Conservation (phyloP, 305 asterid species). For the Solanum hybrid region DNA sequence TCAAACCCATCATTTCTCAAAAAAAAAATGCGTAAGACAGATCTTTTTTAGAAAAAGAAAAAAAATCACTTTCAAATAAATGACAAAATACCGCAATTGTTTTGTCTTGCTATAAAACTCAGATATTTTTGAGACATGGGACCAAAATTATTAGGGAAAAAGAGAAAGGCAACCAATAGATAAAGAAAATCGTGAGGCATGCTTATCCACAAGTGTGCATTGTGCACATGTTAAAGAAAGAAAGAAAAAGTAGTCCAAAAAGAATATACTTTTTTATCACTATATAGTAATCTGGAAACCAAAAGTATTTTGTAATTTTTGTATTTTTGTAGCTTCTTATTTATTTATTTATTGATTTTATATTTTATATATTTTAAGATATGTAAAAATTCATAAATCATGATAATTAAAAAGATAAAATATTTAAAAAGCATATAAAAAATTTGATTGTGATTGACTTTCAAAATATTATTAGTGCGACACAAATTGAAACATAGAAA, state of each 20-base stretch:
- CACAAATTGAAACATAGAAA: too few relatives aligned
- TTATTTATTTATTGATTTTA: too few relatives aligned
- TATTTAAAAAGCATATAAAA: too few relatives aligned
- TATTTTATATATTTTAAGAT: too few relatives aligned
- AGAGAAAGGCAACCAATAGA: background rate
- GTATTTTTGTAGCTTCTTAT: background rate
- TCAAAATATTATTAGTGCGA: too few relatives aligned
- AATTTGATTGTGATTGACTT: too few relatives aligned
- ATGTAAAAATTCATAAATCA: too few relatives aligned
- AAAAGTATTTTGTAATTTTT: background rate
- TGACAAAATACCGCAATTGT: background rate
- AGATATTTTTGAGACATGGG: background rate
- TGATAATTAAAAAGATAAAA: too few relatives aligned
- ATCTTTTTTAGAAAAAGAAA: background rate
- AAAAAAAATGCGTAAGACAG: background rate
- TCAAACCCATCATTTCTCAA: background rate
- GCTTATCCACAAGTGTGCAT: background rate
- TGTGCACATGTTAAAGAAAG: background rate
- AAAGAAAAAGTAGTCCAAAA: background rate
- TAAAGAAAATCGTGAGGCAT: background rate
- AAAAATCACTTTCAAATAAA: background rate
- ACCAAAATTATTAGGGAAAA: background rate
- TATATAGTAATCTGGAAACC: background rate
- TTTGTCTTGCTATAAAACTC: background rate
- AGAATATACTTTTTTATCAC: background rate